phyloP scores from a whole-genome alignment of 2,329 filamentous ascomycete species.

The Bipolaris gigantea region DNA sequence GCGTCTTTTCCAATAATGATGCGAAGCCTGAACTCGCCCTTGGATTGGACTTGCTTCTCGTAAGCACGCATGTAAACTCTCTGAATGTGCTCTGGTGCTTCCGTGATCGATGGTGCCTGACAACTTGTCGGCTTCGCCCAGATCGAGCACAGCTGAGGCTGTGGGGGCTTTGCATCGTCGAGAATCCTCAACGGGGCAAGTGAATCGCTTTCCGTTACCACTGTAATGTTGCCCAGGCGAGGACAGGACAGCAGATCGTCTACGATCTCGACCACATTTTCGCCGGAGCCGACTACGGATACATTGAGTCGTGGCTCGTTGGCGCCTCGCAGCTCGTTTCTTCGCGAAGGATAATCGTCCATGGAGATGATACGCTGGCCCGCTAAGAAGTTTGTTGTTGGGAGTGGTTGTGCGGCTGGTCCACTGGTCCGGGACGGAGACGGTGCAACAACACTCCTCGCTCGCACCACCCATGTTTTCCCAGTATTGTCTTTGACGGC shows the following conservation, averaged over 20 bases:
- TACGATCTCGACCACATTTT: slow-evolving; percentile 34
- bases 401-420: slow-evolving; percentile 23
- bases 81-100: slow-evolving; percentile 36
- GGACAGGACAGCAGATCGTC: slow-evolving; percentile 40
- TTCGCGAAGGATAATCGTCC: slow-evolving; percentile 35
- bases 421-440: slow-evolving; percentile 22
- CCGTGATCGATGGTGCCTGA: slow-evolving; percentile 22
- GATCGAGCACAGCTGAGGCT: slow-evolving; percentile 40
- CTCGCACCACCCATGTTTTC: slow-evolving; percentile 27
- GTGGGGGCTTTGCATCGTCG: slow-evolving; percentile 28
- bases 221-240: slow-evolving; percentile 40
- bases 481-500: slow-evolving; percentile 31
- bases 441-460: slow-evolving; percentile 34
- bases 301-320: slow-evolving; percentile 36
- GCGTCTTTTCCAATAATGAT: slow-evolving; percentile 33
- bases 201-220: slow-evolving; percentile 39
- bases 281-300: slow-evolving; percentile 36
- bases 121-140: slow-evolving; percentile 37
- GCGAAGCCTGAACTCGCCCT: slow-evolving; percentile 34
- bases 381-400: slow-evolving; percentile 33
- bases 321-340: slow-evolving; percentile 34
- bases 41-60: slow-evolving; percentile 41
- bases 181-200: slow-evolving; percentile 35
- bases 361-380: slow-evolving; percentile 41
- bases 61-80: slow-evolving; percentile 41